Evolutionary conservation across 768 basidiomycete genomes (phyloP).

Genomic region (Suillus luteus): DNA sequence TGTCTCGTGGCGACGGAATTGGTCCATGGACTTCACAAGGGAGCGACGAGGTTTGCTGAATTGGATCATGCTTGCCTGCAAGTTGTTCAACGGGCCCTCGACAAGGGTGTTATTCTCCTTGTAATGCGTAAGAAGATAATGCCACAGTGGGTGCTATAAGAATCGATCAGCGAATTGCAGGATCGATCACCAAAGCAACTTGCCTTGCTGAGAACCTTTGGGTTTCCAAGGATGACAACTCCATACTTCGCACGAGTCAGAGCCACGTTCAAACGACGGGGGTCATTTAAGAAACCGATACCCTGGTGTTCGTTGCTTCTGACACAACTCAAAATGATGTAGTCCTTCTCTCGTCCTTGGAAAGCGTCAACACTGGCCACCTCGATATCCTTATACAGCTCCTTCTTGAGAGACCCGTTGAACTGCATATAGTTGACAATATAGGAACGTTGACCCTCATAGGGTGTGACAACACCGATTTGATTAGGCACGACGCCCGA

Average conservation of each 20-base stretch:
- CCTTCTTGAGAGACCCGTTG: constrained; percentile 99
- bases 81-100: constrained; percentile 93
- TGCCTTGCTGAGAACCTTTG: constrained; percentile 98
- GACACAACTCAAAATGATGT: constrained; percentile 97
- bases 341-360: constrained; percentile 99
- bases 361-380: constrained; percentile 99
- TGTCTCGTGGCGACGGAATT: constrained; percentile 91
- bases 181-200: constrained; percentile 21
- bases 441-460: constrained; percentile 98
- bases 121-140: constrained; percentile 97
- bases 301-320: constrained; percentile 99
- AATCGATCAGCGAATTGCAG: constrained; percentile 17
- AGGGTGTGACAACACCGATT: constrained; percentile 98
- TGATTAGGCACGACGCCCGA: constrained; percentile 94
- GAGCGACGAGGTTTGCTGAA: constrained; percentile 96
- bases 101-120: constrained; percentile 94
- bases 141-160: constrained; percentile 93
- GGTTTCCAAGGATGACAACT: constrained; percentile 99
- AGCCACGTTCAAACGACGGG: constrained; percentile 93
- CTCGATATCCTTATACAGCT: constrained; percentile 98
- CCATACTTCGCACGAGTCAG: constrained; percentile 98
- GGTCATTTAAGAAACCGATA: constrained; percentile 98
- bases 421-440: constrained; percentile 99
- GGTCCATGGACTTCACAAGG: constrained; percentile 87
- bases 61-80: constrained; percentile 98